A percentile compares a stretch with the other conserved stretches of the same genome.
These are phyloP conservation scores for Coniochaeta sp. DNA, from an alignment of 2,329 filamentous ascomycete genomes.

Conservation along the genomic window DNA sequence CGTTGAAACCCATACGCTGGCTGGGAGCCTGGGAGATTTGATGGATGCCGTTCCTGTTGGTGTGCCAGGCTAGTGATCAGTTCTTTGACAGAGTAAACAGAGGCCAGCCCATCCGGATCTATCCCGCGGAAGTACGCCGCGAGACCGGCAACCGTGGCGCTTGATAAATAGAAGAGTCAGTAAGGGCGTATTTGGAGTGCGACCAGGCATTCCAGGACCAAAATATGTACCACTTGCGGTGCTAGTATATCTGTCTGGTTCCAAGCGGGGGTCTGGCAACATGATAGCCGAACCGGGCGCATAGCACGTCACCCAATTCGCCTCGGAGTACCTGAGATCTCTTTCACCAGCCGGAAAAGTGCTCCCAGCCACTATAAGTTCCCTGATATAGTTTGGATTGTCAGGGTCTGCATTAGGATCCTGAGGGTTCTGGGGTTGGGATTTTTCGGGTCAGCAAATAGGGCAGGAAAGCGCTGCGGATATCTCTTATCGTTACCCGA, in stretches of 20 bases:
- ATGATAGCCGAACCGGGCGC: neutral
- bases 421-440: no score
- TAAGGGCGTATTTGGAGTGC: neutral
- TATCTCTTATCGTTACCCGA: neutral
- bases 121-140: slow-evolving; percentile 4
- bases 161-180: no score
- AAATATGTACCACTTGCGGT: no score
- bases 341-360: neutral
- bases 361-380: slow-evolving; percentile 2
- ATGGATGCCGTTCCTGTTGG: neutral
- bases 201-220: no score
- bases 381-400: neutral
- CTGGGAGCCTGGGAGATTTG: neutral
- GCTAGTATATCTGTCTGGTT: neutral
- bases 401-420: no score
- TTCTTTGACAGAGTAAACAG: slow-evolving; percentile 1
- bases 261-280: neutral
- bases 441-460: no score
- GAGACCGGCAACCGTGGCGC: slow-evolving; percentile 2
- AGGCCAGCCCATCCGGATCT: neutral
- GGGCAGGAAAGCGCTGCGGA: slow-evolving; percentile 2
- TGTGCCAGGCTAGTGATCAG: neutral
- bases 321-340: neutral
- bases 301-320: neutral
- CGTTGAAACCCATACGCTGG: neutral